These are phyloP conservation scores for Mycena pura DNA, from an alignment of 768 basidiomycete species.

Conservation along the genomic window DNA sequence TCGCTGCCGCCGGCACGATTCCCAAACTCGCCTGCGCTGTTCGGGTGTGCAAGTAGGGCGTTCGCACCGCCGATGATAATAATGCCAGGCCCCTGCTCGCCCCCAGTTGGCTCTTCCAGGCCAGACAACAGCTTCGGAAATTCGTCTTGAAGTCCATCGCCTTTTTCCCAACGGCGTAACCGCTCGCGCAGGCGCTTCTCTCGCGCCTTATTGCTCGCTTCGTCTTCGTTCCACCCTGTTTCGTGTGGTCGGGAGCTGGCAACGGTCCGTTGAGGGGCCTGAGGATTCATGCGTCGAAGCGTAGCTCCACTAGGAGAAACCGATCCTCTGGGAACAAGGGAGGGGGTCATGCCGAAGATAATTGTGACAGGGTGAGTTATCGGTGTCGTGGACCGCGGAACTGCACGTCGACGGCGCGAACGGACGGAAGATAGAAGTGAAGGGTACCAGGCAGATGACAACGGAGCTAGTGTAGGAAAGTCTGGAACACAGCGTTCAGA, in stretches of 20 bases:
- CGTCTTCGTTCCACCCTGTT: constrained; percentile 71
- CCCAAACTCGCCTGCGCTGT: constrained; percentile 25
- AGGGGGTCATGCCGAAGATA: constrained; percentile 86
- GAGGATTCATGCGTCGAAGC: background rate
- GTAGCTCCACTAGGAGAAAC: constrained; percentile 36
- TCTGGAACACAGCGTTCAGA: constrained; percentile 43
- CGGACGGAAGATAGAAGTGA: constrained; percentile 81
- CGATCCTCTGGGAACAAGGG: constrained; percentile 47
- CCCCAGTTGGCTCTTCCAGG: constrained; percentile 44
- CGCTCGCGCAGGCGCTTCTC: constrained; percentile 77
- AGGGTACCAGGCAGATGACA: constrained; percentile 82
- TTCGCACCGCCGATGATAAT: constrained; percentile 55
- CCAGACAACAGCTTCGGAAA: constrained; percentile 58
- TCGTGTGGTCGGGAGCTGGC: constrained; percentile 41
- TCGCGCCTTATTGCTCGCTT: constrained; percentile 66
- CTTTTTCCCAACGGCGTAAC: constrained; percentile 76
- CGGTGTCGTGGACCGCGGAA: constrained; percentile 64
- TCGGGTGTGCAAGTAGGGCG: constrained; percentile 33
- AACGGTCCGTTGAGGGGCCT: constrained; percentile 3
- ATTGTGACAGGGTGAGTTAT: constrained; percentile 78
- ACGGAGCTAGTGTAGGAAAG: constrained; percentile 74
- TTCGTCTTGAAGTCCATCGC: constrained; percentile 68
- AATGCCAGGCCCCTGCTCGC: constrained; percentile 48
- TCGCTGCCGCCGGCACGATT: constrained; percentile 34
- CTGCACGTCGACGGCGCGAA: constrained; percentile 70